Evolutionary conservation across 2,329 filamentous ascomycete genomes (phyloP).

Genomic region (Ophiostoma himal-ulmi): DNA sequence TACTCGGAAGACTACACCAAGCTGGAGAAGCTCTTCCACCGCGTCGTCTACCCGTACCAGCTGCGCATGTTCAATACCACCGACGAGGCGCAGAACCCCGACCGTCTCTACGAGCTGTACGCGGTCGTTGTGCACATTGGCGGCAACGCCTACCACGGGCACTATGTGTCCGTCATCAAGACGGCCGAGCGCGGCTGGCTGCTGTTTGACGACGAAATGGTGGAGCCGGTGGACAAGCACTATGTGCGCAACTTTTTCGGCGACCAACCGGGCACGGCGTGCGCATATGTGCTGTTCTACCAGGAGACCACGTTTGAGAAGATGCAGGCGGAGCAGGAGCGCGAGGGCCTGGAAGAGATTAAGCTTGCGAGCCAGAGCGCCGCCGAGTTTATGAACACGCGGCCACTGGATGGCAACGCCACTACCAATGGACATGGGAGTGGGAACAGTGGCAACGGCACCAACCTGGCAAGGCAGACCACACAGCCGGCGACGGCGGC

Average conservation of each 20-base stretch:
- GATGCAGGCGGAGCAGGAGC: constrained; percentile 71
- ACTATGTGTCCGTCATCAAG: constrained; percentile 97
- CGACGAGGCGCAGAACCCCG: constrained; percentile 87
- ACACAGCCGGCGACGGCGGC: constrained; percentile 39
- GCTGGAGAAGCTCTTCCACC: constrained; percentile 91
- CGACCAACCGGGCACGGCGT: constrained; percentile 82
- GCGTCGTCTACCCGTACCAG: constrained; percentile 95
- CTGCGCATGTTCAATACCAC: constrained; percentile 96
- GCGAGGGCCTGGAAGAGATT: constrained; percentile 63
- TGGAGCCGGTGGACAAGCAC: constrained; percentile 93
- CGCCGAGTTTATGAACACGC: constrained; percentile 34
- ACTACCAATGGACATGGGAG: constrained; percentile 30
- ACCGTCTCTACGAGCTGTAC: constrained; percentile 92
- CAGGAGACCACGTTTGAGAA: constrained; percentile 76
- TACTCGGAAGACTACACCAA: constrained; percentile 94
- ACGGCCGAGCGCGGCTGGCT: constrained; percentile 94
- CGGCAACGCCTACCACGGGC: constrained; percentile 91
- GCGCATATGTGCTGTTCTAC: constrained; percentile 95
- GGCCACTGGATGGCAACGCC: constrained; percentile 34
- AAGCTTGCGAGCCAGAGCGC: constrained; percentile 45
- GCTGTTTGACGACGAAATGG: constrained; percentile 96
- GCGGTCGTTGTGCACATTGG: constrained; percentile 97
- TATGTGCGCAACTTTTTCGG: constrained; percentile 98
- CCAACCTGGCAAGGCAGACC: constrained; percentile 38
- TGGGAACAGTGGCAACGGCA: constrained; percentile 22